Evolutionary conservation across 495 filamentous ascomycete species (phyloP).

Genomic region (Aspergillus haitiensis): DNA sequence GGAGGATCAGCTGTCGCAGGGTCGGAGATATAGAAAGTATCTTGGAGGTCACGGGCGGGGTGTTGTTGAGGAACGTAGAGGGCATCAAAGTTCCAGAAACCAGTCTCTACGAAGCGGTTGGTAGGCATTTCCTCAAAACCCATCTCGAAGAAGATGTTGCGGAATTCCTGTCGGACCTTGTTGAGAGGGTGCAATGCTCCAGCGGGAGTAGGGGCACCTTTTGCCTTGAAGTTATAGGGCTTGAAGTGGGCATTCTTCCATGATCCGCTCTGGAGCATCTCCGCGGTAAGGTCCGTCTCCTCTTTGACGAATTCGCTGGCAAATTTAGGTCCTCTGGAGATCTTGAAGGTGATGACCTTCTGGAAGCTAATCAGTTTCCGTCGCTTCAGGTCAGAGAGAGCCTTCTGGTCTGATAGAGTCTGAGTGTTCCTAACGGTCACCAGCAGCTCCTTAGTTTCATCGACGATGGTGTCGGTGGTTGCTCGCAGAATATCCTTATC

Average conservation of each 20-base stretch:
- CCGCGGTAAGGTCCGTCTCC: slow-evolving; percentile 90
- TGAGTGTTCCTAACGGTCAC: slow-evolving; percentile 65
- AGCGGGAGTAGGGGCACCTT: slow-evolving; percentile 73
- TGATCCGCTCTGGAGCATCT: slow-evolving; percentile 73
- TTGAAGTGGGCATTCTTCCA: slow-evolving; percentile 85
- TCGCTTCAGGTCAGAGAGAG: slow-evolving; percentile 78
- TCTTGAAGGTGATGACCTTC: slow-evolving; percentile 82
- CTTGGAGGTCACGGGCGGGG: slow-evolving; percentile 92
- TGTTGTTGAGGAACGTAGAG: slow-evolving; percentile 98
- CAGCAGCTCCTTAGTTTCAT: slow-evolving; percentile 74
- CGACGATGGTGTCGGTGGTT: slow-evolving; percentile 66
- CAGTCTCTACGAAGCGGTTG: slow-evolving; percentile 82
- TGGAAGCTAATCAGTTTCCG: slow-evolving; percentile 78
- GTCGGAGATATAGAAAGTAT: slow-evolving; percentile 97
- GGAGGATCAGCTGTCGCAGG: slow-evolving; percentile 75
- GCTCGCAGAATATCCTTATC: slow-evolving; percentile 66
- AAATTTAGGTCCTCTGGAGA: slow-evolving; percentile 83
- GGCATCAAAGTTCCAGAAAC: slow-evolving; percentile 98
- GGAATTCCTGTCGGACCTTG: slow-evolving; percentile 91
- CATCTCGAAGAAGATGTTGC: slow-evolving; percentile 93
- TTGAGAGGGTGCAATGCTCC: slow-evolving; percentile 92
- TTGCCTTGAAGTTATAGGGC: slow-evolving; percentile 94
- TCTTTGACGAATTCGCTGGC: slow-evolving; percentile 83
- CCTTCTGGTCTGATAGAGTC: slow-evolving; percentile 67
- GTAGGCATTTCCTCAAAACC: slow-evolving; percentile 52